phyloP scores from a whole-genome alignment of 345 rosid genomes.

The Eucalyptus globulus region DNA sequence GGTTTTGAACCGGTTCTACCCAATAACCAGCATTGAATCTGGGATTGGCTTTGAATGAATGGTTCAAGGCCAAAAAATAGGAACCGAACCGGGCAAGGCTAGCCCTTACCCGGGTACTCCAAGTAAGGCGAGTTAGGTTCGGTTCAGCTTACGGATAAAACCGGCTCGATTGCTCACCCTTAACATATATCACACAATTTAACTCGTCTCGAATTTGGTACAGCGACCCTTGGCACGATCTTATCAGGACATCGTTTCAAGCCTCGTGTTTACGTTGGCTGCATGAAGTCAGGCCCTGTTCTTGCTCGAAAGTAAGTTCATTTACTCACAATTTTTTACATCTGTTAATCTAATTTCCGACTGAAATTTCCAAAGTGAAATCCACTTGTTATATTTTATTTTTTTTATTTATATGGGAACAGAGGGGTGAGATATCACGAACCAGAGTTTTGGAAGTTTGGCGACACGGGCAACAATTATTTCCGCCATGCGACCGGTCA shows the following conservation, averaged over 20 bases:
- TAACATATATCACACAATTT: background rate
- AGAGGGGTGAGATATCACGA: constrained; percentile 87
- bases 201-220: background rate
- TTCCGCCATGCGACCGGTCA: constrained; percentile 93
- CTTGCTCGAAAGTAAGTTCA: constrained; percentile 55
- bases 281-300: constrained; percentile 98
- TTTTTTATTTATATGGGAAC: background rate
- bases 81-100: fast-evolving
- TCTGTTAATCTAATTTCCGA: background rate
- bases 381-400: no score
- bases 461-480: constrained; percentile 60
- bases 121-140: background rate
- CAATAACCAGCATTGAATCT: background rate
- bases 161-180: fast-evolving
- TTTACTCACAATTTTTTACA: background rate
- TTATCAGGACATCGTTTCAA: constrained; percentile 36
- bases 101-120: no score
- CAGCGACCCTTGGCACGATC: constrained; percentile 58
- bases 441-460: constrained; percentile 91
- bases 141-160: background rate
- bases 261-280: constrained; percentile 65
- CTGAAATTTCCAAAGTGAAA: background rate
- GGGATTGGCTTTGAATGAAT: background rate
- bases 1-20: background rate
- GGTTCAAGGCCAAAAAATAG: background rate